Evolutionary conservation across 2,329 filamentous ascomycete genomes (phyloP), one percentile per base, ranked within the genome.

Genomic region (Thelonectria discophora): DNA sequence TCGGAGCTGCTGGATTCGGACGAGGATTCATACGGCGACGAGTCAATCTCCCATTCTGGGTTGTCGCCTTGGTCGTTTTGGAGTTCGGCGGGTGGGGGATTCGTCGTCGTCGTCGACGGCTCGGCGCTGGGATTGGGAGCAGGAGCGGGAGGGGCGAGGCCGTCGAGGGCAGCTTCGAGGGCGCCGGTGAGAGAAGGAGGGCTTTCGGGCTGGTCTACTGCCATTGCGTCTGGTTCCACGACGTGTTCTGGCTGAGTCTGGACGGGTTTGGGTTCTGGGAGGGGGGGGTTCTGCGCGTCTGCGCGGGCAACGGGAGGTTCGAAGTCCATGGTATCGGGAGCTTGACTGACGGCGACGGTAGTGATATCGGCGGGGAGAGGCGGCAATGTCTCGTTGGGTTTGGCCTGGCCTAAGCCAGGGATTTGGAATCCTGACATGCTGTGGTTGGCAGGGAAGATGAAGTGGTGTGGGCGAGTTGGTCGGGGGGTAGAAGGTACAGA

Each of bases 21-120:
- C 0, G 86, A 91, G 6, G 89, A 91, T 71, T 89, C 87, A 72
- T 90, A 90, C 0, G 90, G 90, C 0, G 90, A 92, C 1, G 90
- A 93, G 71, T 94, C 91, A 8, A 84, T 80, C 73, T 97, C 92
- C 92, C 93, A 98, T 76, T 97, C 94, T 3, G 90, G 89, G 46
- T 90, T 82, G 11, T 78, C 80, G 56, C 69, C 69, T 50, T 76
- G 66, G 12, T 75, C 76, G 37, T 72, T 71, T 48, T 76, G 75
- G n/a, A 76, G 72, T 2, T 68, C 64, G 15, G 50, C 65, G 13
- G 64, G 32, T 32, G 39, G 58, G 39, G 63, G 34, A 32, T 55
- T 55, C 50, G 48, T n/a, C n/a, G n/a, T n/a, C n/a, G n/a, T 34
- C 58, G 67, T 60, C 40, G 65, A 53, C 34, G 63, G 71, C 20